Evolutionary conservation across 2,329 filamentous ascomycete species (phyloP).

Genomic region (Coleophoma cylindrospora): DNA sequence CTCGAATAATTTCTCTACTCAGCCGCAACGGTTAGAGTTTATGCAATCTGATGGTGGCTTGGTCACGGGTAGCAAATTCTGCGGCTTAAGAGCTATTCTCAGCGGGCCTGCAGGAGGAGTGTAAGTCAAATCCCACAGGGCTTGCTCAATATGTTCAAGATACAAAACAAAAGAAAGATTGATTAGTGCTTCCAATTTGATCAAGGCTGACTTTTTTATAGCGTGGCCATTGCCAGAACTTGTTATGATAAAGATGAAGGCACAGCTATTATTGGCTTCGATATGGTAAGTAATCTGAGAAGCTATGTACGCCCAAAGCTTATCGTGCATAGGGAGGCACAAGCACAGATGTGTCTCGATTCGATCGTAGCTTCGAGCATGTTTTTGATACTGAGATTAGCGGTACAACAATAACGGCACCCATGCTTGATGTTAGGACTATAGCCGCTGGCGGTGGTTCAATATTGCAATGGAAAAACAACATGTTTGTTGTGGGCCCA

Average conservation of each 20-base stretch:
- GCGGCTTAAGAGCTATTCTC: constrained; percentile 56
- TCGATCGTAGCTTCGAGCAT: constrained; percentile 61
- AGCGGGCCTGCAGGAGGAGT: constrained; percentile 63
- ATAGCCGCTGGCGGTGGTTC: constrained; percentile 30
- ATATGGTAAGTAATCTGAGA: constrained; percentile 41
- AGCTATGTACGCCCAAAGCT: background rate
- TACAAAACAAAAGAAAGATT: no score
- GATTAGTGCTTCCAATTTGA: no score
- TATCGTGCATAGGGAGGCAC: constrained; percentile 37
- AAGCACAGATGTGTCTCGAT: constrained; percentile 63
- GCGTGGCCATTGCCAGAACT: constrained; percentile 58
- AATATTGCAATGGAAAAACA: constrained; percentile 60
- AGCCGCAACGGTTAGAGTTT: constrained; percentile 51
- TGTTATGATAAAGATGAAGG: constrained; percentile 59
- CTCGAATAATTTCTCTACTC: constrained; percentile 45
- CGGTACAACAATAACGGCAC: constrained; percentile 70
- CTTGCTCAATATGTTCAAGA: no score
- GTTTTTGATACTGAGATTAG: constrained; percentile 74
- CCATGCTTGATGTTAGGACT: constrained; percentile 75
- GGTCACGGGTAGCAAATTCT: constrained; percentile 48
- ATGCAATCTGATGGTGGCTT: constrained; percentile 45
- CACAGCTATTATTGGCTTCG: constrained; percentile 63
- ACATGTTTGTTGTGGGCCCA: constrained; percentile 64
- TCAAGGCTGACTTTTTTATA: no score
- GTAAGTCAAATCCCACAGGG: constrained; percentile 32